Evolutionary conservation across 140 eudicot genomes (phyloP).

Genomic region (Bidens hawaiensis): DNA sequence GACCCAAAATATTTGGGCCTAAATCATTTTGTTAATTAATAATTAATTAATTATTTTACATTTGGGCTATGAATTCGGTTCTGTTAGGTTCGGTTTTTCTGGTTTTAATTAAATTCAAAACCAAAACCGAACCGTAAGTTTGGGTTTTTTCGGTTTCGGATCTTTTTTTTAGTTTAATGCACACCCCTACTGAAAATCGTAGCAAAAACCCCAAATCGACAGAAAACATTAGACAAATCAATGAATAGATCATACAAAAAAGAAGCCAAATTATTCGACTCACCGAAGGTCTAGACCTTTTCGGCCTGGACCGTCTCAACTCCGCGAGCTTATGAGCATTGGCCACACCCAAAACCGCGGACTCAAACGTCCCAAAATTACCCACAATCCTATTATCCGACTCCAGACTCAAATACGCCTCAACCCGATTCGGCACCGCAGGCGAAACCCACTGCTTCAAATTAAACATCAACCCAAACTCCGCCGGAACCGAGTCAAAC

Average conservation of each 20-base stretch:
- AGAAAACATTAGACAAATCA: background rate
- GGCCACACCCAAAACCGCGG: constrained; percentile 95
- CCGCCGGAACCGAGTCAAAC: constrained; percentile 93
- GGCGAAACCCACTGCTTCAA: constrained; percentile 57
- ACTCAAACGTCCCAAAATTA: constrained; percentile 78
- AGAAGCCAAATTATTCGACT: background rate
- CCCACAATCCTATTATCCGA: constrained; percentile 73
- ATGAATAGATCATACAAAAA: background rate
- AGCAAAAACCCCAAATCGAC: too few species aligned
- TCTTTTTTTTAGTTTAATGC: too few species aligned
- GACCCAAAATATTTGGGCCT: too few species aligned
- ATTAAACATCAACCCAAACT: constrained; percentile 67
- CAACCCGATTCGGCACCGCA: constrained; percentile 57
- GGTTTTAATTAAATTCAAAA: too few species aligned
- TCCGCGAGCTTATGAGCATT: constrained; percentile 45
- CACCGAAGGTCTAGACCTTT: constrained; percentile 69
- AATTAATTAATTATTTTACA: too few species aligned
- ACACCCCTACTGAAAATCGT: too few species aligned
- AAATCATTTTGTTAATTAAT: too few species aligned
- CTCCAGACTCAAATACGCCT: constrained; percentile 79
- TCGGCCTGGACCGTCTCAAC: constrained; percentile 68
- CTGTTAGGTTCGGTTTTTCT: too few species aligned
- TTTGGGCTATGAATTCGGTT: too few species aligned
- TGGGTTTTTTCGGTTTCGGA: too few species aligned
- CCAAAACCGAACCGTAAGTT: too few species aligned